Evolutionary conservation across 2,329 filamentous ascomycete genomes (phyloP), one percentile per base, ranked within the genome.

Genomic region (Pestalotiopsis sp.): DNA sequence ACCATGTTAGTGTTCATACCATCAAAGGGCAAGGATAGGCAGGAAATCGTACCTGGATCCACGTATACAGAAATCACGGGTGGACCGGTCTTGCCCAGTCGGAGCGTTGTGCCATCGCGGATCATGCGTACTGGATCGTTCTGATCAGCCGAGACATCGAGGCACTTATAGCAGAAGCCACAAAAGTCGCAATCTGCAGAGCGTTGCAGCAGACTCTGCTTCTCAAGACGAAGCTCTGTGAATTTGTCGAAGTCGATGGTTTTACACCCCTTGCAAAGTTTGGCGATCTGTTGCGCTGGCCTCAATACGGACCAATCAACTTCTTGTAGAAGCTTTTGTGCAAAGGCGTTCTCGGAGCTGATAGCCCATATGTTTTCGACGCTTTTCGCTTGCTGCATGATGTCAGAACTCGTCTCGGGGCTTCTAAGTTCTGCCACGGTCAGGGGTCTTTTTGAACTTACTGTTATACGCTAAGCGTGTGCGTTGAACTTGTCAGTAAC

Each of bases 51-150:
- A 68, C 68, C 66, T 56, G 68, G 57, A 25, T 71, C 68, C 9
- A 17, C 27, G 52, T 72, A 71, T 0, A 72, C 61, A 3, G 68
- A 70, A 14, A 72, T 66, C 4, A 70, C 13, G 1, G 63, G 45
- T 9, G 52, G 27, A 14, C 11, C 59, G 38, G 31, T 57, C 63
- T 7, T 56, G 27, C 27, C 27, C 27, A 27, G 27, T 5, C 27
- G 27, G 27, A 27, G 27, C 27, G 27, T 27, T 27, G 27, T 27
- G 27, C 27, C 27, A 45, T 25, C 14, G 57, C n/a, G 13, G 62
- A 39, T 27, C 27, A 27, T 27, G 4, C 4, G 27, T 27, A 27
- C 27, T 4, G 4, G 27, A 27, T 27, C 27, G 27, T 27, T 27
- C 4, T 27, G 27, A 27, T 27, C 27, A 27, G 27, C 27, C 27